Evolutionary conservation across 306 rosid genomes (phyloP).

Genomic region (Hippophae rhamnoides): DNA sequence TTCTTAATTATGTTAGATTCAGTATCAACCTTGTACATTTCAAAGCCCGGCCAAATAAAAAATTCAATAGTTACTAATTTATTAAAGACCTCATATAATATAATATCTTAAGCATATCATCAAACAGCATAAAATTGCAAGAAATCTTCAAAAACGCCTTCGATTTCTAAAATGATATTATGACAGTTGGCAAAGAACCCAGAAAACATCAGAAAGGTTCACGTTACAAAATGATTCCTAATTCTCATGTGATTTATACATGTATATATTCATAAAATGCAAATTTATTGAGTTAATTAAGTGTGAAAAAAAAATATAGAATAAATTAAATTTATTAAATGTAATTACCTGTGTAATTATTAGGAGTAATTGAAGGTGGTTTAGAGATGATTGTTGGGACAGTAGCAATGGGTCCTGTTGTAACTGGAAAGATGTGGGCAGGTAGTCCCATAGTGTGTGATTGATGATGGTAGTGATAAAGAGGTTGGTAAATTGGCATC

Average conservation of each 20-base stretch:
- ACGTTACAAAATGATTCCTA: conserved; percentile 17
- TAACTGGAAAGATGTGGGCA: conserved; percentile 44
- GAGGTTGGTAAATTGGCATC: conserved; percentile 67
- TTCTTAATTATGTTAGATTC: too few relatives aligned
- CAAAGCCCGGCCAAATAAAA: too few relatives aligned
- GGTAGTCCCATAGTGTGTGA: conserved; percentile 61
- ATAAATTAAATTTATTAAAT: too few relatives aligned
- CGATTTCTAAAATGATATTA: conserved; percentile 1
- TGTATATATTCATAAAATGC: background rate
- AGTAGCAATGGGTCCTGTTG: conserved; percentile 20
- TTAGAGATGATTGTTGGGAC: conserved; percentile 49
- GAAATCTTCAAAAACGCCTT: too few relatives aligned
- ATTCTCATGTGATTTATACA: background rate
- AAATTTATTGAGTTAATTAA: too few relatives aligned
- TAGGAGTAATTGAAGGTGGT: conserved; percentile 38
- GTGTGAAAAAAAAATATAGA: too few relatives aligned
- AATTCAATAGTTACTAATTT: too few relatives aligned
- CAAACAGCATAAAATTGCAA: too few relatives aligned
- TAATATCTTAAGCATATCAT: too few relatives aligned
- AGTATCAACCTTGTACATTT: too few relatives aligned
- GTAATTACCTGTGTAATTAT: conserved; percentile 33
- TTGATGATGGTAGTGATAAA: conserved; percentile 45
- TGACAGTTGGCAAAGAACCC: conserved; percentile 20
- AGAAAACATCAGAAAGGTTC: conserved; percentile 3
- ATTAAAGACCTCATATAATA: too few relatives aligned